Conservation (phyloP, 1,284 basidiomycete genomes). For the Somion occarium region DNA sequence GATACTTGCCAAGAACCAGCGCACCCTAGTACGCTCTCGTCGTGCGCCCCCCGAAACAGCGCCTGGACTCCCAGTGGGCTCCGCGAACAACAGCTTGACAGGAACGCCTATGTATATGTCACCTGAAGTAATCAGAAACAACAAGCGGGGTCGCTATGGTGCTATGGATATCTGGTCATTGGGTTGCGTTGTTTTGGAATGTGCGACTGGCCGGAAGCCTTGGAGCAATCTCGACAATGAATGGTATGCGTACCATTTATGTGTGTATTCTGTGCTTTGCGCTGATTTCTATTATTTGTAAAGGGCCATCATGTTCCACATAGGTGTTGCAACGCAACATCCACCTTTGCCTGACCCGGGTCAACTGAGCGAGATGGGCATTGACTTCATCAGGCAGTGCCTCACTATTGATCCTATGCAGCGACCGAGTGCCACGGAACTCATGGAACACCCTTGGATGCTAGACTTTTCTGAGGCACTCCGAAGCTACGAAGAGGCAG, state of each 20-base stretch:
- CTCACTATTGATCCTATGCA: constrained; percentile 84
- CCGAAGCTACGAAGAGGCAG: constrained; percentile 60
- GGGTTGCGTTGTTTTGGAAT: constrained; percentile 95
- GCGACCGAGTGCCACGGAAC: constrained; percentile 82
- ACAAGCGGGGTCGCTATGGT: constrained; percentile 82
- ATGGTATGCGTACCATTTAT: constrained; percentile 57
- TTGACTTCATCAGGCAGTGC: constrained; percentile 93
- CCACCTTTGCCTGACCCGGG: constrained; percentile 91
- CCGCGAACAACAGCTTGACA: constrained; percentile 82
- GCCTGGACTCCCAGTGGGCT: constrained; percentile 29
- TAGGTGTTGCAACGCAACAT: constrained; percentile 95
- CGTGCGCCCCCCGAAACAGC: constrained; percentile 35
- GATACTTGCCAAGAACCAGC: constrained; percentile 91
- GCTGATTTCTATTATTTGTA: constrained; percentile 3
- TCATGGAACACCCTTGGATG: constrained; percentile 93
- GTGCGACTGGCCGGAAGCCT: constrained; percentile 93
- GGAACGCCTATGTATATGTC: constrained; percentile 99
- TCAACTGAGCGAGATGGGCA: constrained; percentile 87
- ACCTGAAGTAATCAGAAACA: constrained; percentile 96
- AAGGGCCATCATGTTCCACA: constrained; percentile 99
- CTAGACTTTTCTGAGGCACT: constrained; percentile 70
- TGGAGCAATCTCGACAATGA: constrained; percentile 99
- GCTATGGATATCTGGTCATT: constrained; percentile 99
- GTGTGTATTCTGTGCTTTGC: too few relatives aligned
- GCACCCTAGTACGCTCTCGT: constrained; percentile 77